Percentiles rank a stretch among this genome's conserved stretches.
Evolutionary conservation across 2,329 filamentous ascomycete genomes (phyloP).

Genomic region (Pseudocercospora vitis): DNA sequence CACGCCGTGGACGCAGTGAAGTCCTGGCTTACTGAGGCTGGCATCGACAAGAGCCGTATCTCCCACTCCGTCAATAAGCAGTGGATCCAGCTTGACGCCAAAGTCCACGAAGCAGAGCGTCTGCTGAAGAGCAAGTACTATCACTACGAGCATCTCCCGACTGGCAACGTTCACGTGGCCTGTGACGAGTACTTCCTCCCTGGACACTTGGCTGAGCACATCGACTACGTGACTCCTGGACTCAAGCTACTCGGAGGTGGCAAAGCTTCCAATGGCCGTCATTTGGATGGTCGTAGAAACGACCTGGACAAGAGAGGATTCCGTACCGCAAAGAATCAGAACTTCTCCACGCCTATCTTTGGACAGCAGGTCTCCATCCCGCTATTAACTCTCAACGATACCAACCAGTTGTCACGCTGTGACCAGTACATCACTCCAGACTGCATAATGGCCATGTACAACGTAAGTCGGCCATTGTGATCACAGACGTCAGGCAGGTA

Average conservation of each 20-base stretch:
- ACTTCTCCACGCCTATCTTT: conserved; percentile 17
- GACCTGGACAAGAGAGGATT: conserved; percentile 25
- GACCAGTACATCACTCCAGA: conserved; percentile 40
- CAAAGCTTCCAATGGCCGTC: conserved; percentile 17
- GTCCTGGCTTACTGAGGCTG: conserved; percentile 41
- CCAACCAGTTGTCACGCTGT: conserved; percentile 17
- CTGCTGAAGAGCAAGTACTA: conserved; percentile 55
- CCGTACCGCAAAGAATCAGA: conserved; percentile 20
- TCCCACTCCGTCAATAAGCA: conserved; percentile 38
- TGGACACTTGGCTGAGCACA: conserved; percentile 47
- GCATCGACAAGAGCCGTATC: conserved; percentile 36
- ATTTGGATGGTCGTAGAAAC: conserved; percentile 15
- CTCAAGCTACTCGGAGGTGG: conserved; percentile 46
- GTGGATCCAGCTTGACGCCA: conserved; percentile 49
- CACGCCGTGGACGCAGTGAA: conserved; percentile 40
- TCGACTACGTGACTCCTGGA: conserved; percentile 60
- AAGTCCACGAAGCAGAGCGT: conserved; percentile 41
- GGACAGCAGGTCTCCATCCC: conserved; percentile 5
- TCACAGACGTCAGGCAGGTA: too few species aligned
- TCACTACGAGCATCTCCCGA: conserved; percentile 58
- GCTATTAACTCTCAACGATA: conserved; percentile 15
- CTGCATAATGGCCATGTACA: conserved; percentile 48
- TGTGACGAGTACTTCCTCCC: conserved; percentile 52
- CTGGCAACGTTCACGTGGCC: conserved; percentile 46
- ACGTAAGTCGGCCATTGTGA: too few species aligned